Evolutionary conservation across 257 asterid species (phyloP).

Genomic region (Schizonepeta tenuifolia): DNA sequence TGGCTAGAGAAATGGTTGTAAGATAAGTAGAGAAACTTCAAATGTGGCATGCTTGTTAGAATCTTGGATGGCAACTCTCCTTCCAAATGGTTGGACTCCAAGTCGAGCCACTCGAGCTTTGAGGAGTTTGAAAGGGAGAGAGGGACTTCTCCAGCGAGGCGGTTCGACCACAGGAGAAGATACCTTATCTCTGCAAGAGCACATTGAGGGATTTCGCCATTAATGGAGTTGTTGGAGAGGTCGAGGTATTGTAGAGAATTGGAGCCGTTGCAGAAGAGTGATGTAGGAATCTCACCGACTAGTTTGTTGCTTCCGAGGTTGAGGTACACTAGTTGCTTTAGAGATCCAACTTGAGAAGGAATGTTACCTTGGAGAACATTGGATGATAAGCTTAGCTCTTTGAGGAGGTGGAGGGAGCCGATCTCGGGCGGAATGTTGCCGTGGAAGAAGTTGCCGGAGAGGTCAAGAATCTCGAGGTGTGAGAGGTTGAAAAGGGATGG

Average conservation of each 20-base stretch:
- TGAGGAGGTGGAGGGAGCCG: constrained; percentile 50
- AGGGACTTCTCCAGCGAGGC: constrained; percentile 63
- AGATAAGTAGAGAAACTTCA: constrained; percentile 69
- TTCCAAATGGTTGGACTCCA: constrained; percentile 60
- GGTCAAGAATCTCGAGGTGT: constrained; percentile 60
- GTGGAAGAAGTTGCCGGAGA: constrained; percentile 61
- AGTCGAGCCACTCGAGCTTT: constrained; percentile 74
- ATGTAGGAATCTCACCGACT: constrained; percentile 58
- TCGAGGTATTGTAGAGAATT: constrained; percentile 60
- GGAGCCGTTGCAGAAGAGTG: constrained; percentile 63
- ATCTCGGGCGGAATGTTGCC: constrained; percentile 68
- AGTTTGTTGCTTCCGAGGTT: constrained; percentile 71
- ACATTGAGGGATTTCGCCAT: constrained; percentile 66
- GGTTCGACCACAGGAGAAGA: constrained; percentile 85
- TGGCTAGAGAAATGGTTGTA: constrained; percentile 69
- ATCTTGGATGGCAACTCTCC: constrained; percentile 69
- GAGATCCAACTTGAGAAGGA: constrained; percentile 55
- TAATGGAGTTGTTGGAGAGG: constrained; percentile 77
- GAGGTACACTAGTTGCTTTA: constrained; percentile 55
- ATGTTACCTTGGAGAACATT: constrained; percentile 63
- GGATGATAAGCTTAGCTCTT: constrained; percentile 65
- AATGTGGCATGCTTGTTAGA: constrained; percentile 47
- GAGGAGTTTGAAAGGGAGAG: constrained; percentile 60
- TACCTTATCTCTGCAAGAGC: constrained; percentile 52
- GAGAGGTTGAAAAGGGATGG: constrained; percentile 58